phyloP scores from a whole-genome alignment of 208 protist species.

The Naegleria fowleri region DNA sequence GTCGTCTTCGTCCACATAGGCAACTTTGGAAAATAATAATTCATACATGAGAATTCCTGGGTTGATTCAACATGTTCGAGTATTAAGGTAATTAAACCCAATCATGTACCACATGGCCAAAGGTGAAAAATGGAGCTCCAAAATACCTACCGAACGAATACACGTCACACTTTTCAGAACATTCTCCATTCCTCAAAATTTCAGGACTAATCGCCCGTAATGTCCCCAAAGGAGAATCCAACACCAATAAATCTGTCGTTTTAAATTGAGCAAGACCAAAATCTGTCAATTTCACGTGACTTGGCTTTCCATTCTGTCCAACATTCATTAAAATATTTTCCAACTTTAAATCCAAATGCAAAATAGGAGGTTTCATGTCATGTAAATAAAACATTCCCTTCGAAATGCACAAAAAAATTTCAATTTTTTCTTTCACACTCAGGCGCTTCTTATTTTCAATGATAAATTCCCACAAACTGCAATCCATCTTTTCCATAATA shows the following conservation, averaged over 20 bases:
- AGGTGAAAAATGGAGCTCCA: too few relatives aligned
- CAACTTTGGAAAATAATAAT: neutral
- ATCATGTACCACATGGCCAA: too few relatives aligned
- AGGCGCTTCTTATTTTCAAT: neutral
- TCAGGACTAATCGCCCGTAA: neutral
- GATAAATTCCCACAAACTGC: neutral
- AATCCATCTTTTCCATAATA: neutral
- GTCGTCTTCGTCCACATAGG: neutral
- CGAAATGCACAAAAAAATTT: neutral
- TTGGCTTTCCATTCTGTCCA: neutral
- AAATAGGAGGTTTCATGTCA: neutral
- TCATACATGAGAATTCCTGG: neutral
- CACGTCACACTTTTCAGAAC: neutral
- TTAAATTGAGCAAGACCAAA: neutral
- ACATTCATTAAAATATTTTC: neutral
- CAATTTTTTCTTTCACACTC: neutral
- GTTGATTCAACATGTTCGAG: too few relatives aligned
- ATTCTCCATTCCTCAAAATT: neutral
- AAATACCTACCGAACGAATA: neutral
- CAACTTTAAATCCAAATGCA: neutral
- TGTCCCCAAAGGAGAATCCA: neutral
- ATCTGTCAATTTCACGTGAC: neutral
- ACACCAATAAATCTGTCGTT: neutral
- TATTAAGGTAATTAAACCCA: too few relatives aligned
- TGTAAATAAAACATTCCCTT: neutral